Conservation (phyloP, 2,329 filamentous ascomycete genomes). For the Pseudogymnoascus pannorum region DNA sequence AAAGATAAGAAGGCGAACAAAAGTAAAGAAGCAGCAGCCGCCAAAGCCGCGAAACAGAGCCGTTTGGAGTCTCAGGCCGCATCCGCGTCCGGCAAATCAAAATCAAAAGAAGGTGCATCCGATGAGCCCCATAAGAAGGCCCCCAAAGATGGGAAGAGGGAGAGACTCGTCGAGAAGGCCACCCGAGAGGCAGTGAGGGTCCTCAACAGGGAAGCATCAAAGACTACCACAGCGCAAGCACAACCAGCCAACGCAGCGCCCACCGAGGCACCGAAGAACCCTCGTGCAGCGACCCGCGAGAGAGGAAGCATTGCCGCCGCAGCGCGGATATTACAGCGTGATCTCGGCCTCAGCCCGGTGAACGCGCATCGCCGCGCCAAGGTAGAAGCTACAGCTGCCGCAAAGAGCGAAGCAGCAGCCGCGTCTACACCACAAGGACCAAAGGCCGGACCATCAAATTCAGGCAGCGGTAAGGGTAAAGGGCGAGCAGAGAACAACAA, state of each 20-base stretch:
- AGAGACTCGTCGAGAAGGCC: slow-evolving; percentile 56
- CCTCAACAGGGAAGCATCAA: slow-evolving; percentile 50
- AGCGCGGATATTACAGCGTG: slow-evolving; percentile 57
- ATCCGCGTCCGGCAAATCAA: slow-evolving; percentile 41
- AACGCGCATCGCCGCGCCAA: slow-evolving; percentile 55
- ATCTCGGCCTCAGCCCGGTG: slow-evolving; percentile 57
- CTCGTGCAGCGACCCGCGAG: slow-evolving; percentile 39
- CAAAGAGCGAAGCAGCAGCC: slow-evolving; percentile 23
- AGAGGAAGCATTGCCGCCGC: slow-evolving; percentile 50
- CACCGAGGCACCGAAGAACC: slow-evolving; percentile 44
- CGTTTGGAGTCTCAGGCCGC: slow-evolving; percentile 42
- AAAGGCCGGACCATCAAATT: slow-evolving; percentile 21
- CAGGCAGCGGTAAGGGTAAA: slow-evolving; percentile 14
- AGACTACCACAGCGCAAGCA: slow-evolving; percentile 40
- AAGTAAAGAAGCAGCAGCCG: slow-evolving; percentile 47
- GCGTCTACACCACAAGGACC: slow-evolving; percentile 11
- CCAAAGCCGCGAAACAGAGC: slow-evolving; percentile 49
- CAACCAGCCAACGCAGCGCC: slow-evolving; percentile 32
- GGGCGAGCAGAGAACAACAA: slow-evolving; percentile 31
- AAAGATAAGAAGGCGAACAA: slow-evolving; percentile 85
- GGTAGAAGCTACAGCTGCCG: slow-evolving; percentile 37
- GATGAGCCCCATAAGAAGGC: slow-evolving; percentile 45
- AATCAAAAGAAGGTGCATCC: slow-evolving; percentile 18
- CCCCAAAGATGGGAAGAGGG: slow-evolving; percentile 54
- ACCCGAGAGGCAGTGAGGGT: slow-evolving; percentile 57